Conservation (phyloP, 2,329 filamentous ascomycete species). For the Colletotrichum sp. region DNA sequence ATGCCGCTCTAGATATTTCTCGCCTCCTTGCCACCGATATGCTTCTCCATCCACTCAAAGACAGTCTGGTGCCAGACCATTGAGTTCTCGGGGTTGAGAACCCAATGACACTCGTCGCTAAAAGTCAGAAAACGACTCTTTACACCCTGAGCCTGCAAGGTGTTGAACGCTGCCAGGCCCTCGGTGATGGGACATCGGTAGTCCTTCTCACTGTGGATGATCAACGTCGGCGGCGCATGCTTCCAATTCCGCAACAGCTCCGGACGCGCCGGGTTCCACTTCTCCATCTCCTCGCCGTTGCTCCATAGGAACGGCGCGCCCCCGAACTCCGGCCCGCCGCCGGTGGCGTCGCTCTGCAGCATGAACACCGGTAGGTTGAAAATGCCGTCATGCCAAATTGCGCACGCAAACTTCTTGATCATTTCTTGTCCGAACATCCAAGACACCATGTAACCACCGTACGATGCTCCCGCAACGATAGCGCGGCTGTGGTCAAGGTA, state of each 20-base stretch:
- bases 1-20: background rate
- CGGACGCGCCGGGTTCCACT: conserved; percentile 54
- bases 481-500: conserved; percentile 60
- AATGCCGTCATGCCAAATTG: conserved; percentile 55
- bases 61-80: conserved; percentile 73
- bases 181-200: conserved; percentile 56
- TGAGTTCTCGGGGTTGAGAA: conserved; percentile 71
- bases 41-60: conserved; percentile 69
- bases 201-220: conserved; percentile 75
- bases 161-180: conserved; percentile 75
- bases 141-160: conserved; percentile 70
- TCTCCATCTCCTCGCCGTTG: conserved; percentile 49
- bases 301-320: conserved; percentile 49
- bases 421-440: conserved; percentile 62
- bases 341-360: conserved; percentile 29
- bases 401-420: conserved; percentile 42
- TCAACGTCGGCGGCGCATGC: conserved; percentile 67
- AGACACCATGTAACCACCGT: conserved; percentile 66
- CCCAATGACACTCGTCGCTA: conserved; percentile 76
- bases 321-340: conserved; percentile 39
- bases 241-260: conserved; percentile 63
- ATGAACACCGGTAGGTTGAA: conserved; percentile 35
- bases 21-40: conserved; percentile 26
- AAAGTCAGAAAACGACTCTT: conserved; percentile 75
- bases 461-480: conserved; percentile 57